Evolutionary conservation across 2,329 filamentous ascomycete species (phyloP).

Genomic region (Arthroderma uncinatum): DNA sequence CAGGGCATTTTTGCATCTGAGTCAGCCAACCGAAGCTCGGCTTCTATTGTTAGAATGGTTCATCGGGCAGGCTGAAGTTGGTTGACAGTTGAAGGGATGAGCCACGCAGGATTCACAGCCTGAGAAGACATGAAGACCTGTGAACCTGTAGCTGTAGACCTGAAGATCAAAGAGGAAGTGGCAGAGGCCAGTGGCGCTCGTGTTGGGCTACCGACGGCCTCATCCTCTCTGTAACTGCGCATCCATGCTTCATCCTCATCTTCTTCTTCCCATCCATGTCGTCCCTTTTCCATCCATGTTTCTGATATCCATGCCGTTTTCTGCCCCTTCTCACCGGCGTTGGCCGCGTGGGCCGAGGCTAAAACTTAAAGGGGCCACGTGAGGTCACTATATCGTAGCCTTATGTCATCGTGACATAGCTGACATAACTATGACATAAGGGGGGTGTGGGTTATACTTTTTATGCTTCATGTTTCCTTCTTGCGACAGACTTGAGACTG

Average conservation of each 20-base stretch:
- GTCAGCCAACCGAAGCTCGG: not conserved
- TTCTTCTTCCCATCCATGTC: not conserved
- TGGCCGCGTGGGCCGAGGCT: constrained; percentile 4
- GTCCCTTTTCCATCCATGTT: not conserved
- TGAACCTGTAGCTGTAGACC: too few relatives aligned
- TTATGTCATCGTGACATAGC: too few relatives aligned
- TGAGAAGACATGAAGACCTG: not conserved
- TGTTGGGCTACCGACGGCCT: not conserved
- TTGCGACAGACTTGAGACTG: not conserved
- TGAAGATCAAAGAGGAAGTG: not conserved
- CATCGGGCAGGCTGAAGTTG: not conserved
- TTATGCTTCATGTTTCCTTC: not conserved
- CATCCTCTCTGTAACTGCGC: not conserved
- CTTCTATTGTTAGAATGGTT: constrained; percentile 2
- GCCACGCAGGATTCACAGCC: not conserved
- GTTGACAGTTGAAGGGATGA: not conserved
- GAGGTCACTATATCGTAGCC: too few relatives aligned
- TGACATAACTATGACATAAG: too few relatives aligned
- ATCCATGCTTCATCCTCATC: too few relatives aligned
- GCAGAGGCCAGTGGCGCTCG: not conserved
- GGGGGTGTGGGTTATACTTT: too few relatives aligned
- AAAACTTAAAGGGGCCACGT: not conserved
- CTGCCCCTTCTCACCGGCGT: not conserved
- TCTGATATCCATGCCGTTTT: not conserved
- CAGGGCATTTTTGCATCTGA: not conserved